Base-by-base conservation (phyloP, 805 yeast genomes). In the Kodamaea sagamina region DNA sequence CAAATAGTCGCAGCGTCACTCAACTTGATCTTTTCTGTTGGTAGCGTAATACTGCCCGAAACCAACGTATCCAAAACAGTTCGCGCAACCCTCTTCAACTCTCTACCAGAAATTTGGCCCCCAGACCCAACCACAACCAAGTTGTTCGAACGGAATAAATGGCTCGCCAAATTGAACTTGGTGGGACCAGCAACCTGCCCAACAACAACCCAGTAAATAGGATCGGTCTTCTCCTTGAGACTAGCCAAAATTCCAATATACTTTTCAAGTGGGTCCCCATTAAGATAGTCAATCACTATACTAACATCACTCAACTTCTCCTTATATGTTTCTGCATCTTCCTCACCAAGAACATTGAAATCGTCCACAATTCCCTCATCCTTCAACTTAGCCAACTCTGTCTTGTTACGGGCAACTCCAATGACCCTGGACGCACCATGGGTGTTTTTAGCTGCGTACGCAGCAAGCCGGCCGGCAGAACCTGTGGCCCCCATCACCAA, bases 401-500 rank as follows among this genome's bases (percentile, higher is more conserved):
- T 19, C 11, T 32, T 24, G 16, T 16, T 27, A 16, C 51, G 38
- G 17, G 39, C 51, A 3, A 43, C 32, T 1, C 48, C 51, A 12
- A 48, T 40, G 4, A 45, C 48, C 4, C 27, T 41, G 6, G 18
- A 6, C 1, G 48, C 51, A 2, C 47, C 48, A n/a, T 26, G 40
- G 9, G 21, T 25, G 34, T 42, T 39, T 13, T 29, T 41, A 16
- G 45, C 48, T 19, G 35, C 34, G 21, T 45, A 48, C 3, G 42
- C 35, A 3, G 47, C 47, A 31, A 45, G 6, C 11, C 22, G 28
- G 12, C 51, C 51, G 8, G 48, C 39, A 6, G 45, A 26, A 12
- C 47, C 41, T 6, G 51, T 48, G 15, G 38, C 51, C 2, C 51
- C 51, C 4, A 41, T n/a, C 12, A 48, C 32, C 16, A 43, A 44